These are phyloP conservation scores for Metarhizium humberi DNA, from an alignment of 2,329 filamentous ascomycete species.

Conservation along the genomic window DNA sequence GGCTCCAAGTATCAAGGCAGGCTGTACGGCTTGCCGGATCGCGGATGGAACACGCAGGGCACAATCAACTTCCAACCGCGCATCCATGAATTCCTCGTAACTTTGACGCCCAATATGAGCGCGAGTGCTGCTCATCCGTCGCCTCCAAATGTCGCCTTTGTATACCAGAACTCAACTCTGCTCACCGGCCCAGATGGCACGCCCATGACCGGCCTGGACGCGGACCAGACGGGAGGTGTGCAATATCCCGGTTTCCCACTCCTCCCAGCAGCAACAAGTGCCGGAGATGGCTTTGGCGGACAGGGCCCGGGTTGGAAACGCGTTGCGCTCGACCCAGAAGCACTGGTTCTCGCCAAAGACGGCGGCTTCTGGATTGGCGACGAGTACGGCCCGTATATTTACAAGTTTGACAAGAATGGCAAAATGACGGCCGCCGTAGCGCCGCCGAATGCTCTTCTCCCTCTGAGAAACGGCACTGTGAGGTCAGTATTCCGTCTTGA, in stretches of 20 bases:
- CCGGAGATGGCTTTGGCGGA: conserved; percentile 59
- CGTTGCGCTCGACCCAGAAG: conserved; percentile 57
- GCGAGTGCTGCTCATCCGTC: conserved; percentile 45
- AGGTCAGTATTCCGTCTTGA: conserved; percentile 8
- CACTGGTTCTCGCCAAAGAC: conserved; percentile 49
- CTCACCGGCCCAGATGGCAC: conserved; percentile 53
- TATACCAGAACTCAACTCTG: conserved; percentile 55
- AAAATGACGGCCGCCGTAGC: conserved; percentile 54
- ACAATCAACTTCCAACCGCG: conserved; percentile 59
- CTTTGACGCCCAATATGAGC: conserved; percentile 41
- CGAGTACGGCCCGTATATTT: conserved; percentile 63
- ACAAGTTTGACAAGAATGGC: conserved; percentile 51
- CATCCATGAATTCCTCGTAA: conserved; percentile 58
- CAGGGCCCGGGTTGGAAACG: conserved; percentile 48
- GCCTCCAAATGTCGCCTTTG: conserved; percentile 50
- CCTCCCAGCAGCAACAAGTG: conserved; percentile 54
- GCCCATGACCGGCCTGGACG: conserved; percentile 56
- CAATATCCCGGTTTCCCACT: conserved; percentile 49
- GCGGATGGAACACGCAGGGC: conserved; percentile 66
- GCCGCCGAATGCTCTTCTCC: conserved; percentile 55
- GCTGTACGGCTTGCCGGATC: conserved; percentile 55
- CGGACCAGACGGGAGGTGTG: conserved; percentile 42
- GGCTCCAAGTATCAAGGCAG: conserved; percentile 49
- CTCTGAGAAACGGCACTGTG: conserved; percentile 47
- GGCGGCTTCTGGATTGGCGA: conserved; percentile 61